Conservation (phyloP, 352 stramenopile genomes). For the Phytopythium ostracodes region DNA sequence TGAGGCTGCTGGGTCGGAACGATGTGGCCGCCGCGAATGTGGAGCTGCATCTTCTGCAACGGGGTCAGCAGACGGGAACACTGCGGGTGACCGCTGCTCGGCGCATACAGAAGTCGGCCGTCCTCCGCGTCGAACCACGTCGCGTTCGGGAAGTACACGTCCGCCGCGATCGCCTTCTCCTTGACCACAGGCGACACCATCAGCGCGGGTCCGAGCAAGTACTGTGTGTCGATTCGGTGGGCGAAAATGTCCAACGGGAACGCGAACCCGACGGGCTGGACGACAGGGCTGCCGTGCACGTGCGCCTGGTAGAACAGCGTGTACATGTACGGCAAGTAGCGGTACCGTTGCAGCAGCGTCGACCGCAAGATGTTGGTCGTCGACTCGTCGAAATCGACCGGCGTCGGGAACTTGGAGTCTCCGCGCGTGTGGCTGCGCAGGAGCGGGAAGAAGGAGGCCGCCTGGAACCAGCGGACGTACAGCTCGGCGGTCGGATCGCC, state of each 20-base stretch:
- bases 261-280: slow-evolving; percentile 56
- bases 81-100: neutral
- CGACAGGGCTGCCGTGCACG: slow-evolving; percentile 34
- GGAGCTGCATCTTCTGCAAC: slow-evolving; percentile 50
- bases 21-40: slow-evolving; percentile 62
- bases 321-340: slow-evolving; percentile 83
- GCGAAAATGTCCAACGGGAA: slow-evolving; percentile 47
- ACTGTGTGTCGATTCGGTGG: slow-evolving; percentile 56
- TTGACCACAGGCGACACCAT: slow-evolving; percentile 81
- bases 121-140: slow-evolving; percentile 66
- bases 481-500: slow-evolving; percentile 53
- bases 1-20: slow-evolving; percentile 53
- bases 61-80: slow-evolving; percentile 36
- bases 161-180: slow-evolving; percentile 44
- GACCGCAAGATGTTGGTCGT: slow-evolving; percentile 60
- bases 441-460: slow-evolving; percentile 74
- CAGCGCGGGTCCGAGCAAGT: slow-evolving; percentile 60
- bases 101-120: slow-evolving; percentile 14
- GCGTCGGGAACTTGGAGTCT: slow-evolving; percentile 34
- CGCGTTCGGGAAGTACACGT: slow-evolving; percentile 65
- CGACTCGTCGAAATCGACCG: slow-evolving; percentile 64
- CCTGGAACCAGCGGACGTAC: slow-evolving; percentile 82
- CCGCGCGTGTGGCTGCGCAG: slow-evolving; percentile 65
- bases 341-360: slow-evolving; percentile 59
- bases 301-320: slow-evolving; percentile 71